Conservation (phyloP, 768 basidiomycete genomes). For the Rhizopogon vesiculosus region DNA sequence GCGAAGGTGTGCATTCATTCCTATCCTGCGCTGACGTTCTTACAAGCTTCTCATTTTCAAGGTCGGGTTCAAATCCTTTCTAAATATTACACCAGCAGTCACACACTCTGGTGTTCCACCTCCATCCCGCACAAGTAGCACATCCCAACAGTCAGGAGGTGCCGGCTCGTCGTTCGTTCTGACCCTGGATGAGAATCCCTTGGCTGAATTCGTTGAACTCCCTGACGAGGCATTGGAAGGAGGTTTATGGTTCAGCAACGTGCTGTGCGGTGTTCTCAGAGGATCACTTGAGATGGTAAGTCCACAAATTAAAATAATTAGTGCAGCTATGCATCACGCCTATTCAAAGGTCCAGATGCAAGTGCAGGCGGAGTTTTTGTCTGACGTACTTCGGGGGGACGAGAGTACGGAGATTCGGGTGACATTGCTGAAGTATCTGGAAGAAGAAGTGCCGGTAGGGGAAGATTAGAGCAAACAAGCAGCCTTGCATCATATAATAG, state of each 20-base stretch:
- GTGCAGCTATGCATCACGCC: not conserved
- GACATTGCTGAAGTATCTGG: slow-evolving; percentile 83
- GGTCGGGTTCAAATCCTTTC: slow-evolving; percentile 98
- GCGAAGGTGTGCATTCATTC: slow-evolving; percentile 62
- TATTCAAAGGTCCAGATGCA: slow-evolving; percentile 85
- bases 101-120: slow-evolving; percentile 60
- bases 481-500: slow-evolving; percentile 2
- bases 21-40: slow-evolving; percentile 1
- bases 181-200: slow-evolving; percentile 91
- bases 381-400: slow-evolving; percentile 89
- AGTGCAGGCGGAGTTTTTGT: slow-evolving; percentile 83
- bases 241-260: slow-evolving; percentile 95
- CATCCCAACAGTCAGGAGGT: slow-evolving; percentile 35
- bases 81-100: slow-evolving; percentile 86
- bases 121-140: slow-evolving; percentile 41
- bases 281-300: slow-evolving; percentile 95
- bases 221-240: slow-evolving; percentile 91
- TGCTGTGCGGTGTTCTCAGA: slow-evolving; percentile 88
- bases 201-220: slow-evolving; percentile 95
- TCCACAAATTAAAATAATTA: slow-evolving; percentile 3
- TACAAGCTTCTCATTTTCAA: slow-evolving; percentile 22
- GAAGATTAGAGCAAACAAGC: slow-evolving; percentile 61
- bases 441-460: slow-evolving; percentile 92
- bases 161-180: slow-evolving; percentile 69
- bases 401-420: slow-evolving; percentile 93